Evolutionary conservation across 768 basidiomycete species (phyloP).

Genomic region (Floccularia luteovirens): DNA sequence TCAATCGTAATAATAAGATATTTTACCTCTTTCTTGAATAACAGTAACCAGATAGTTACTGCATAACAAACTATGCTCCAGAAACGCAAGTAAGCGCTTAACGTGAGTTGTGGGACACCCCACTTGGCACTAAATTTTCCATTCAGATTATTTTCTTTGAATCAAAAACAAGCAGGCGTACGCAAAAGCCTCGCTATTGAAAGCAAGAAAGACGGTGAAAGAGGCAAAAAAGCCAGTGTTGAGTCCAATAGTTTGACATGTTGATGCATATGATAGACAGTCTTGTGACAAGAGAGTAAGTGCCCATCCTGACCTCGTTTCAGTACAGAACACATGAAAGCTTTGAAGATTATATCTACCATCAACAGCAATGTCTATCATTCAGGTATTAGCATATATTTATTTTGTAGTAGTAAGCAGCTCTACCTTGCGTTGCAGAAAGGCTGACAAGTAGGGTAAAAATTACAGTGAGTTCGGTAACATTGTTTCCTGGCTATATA

Average conservation of each 20-base stretch:
- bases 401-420: not conserved
- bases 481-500: constrained; percentile 71
- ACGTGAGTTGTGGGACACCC: constrained; percentile 65
- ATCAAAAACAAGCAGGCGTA: constrained; percentile 23
- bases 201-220: constrained; percentile 94
- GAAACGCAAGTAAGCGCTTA: constrained; percentile 79
- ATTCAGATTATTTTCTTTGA: not conserved
- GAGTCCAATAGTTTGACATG: constrained; percentile 95
- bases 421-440: constrained; percentile 91
- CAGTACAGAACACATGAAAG: not conserved
- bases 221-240: constrained; percentile 94
- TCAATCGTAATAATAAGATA: not conserved
- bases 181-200: constrained; percentile 93
- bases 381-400: constrained; percentile 10
- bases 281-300: constrained; percentile 85
- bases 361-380: constrained; percentile 91
- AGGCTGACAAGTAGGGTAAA: constrained; percentile 91
- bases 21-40: constrained; percentile 84
- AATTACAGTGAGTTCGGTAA: constrained; percentile 68
- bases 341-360: constrained; percentile 41
- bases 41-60: constrained; percentile 83
- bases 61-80: constrained; percentile 76
- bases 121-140: constrained; percentile 48
- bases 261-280: constrained; percentile 93
- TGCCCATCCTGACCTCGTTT: constrained; percentile 53